A percentile compares a stretch with the other conserved stretches of the same genome.
Conservation (phyloP, 1,284 basidiomycete genomes). For the Moniliella sp. region DNA sequence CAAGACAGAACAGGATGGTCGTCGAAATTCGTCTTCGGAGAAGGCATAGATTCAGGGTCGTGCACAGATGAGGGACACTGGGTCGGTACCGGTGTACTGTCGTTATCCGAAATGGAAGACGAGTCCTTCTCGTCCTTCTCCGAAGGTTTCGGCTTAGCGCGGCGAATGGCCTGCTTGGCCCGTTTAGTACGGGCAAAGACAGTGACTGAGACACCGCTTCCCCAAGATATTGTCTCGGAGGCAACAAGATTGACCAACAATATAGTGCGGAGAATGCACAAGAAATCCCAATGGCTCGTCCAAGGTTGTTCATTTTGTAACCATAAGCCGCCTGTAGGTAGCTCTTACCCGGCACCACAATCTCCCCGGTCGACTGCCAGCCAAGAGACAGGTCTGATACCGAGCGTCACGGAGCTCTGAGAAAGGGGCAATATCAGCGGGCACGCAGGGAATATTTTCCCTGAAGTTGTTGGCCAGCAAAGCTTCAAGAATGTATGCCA, state of each 20-base stretch:
- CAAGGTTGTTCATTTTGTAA: not conserved
- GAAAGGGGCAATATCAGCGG: conserved; percentile 7
- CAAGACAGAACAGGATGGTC: no score
- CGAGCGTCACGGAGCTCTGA: conserved; percentile 3
- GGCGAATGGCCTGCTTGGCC: no score
- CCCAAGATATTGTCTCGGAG: conserved; percentile 4
- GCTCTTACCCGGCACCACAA: not conserved
- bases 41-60: no score
- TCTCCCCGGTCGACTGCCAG: not conserved
- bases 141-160: no score
- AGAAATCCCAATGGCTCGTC: conserved; percentile 3
- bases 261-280: conserved; percentile 8
- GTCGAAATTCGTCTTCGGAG: no score
- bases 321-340: conserved; percentile 1
- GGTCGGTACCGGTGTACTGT: no score
- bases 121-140: no score
- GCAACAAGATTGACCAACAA: conserved; percentile 2
- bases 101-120: no score
- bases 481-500: conserved; percentile 41
- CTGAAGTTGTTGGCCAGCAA: conserved; percentile 42
- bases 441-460: conserved; percentile 4
- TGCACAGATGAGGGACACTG: no score
- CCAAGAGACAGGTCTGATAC: conserved; percentile 10
- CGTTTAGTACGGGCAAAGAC: conserved; percentile 5
- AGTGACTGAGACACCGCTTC: conserved; percentile 3